Conservation (phyloP, 495 filamentous ascomycete species). For the Darksidea phi region DNA sequence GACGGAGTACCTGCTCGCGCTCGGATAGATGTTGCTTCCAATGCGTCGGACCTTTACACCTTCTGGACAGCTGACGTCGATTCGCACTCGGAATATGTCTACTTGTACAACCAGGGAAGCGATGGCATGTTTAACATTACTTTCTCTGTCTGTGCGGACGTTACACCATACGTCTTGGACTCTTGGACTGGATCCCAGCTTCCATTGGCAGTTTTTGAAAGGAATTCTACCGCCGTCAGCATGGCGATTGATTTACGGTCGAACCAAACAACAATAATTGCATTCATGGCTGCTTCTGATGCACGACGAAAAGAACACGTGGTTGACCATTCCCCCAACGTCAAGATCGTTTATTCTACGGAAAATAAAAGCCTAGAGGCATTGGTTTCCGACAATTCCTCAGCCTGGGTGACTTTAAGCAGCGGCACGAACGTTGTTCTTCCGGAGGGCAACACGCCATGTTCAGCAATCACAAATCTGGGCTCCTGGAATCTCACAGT, state of each 20-base stretch:
- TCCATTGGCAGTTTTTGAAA: constrained; percentile 17
- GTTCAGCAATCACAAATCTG: constrained; percentile 14
- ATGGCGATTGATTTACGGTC: constrained; percentile 22
- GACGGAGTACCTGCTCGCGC: constrained; percentile 35
- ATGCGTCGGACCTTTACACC: constrained; percentile 34
- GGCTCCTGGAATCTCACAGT: constrained; percentile 25
- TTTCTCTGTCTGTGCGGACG: no score
- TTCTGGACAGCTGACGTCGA: no score
- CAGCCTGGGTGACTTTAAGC: constrained; percentile 11
- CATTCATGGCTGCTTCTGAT: constrained; percentile 10
- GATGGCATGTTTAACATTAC: not conserved
- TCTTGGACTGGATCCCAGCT: constrained; percentile 30
- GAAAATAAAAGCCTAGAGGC: constrained; percentile 1
- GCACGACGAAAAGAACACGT: not conserved
- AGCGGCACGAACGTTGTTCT: no score
- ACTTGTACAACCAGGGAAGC: constrained; percentile 44
- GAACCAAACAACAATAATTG: constrained; percentile 33
- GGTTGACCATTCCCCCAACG: not conserved
- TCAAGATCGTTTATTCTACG: no score
- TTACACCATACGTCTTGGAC: constrained; percentile 33
- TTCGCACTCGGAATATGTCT: constrained; percentile 44
- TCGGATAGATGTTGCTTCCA: constrained; percentile 34
- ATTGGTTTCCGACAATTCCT: constrained; percentile 2
- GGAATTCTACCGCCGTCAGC: constrained; percentile 8
- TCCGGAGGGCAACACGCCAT: not conserved